phyloP scores from a whole-genome alignment of 1,139 yeast genomes.

The Magnusiomyces sp. region DNA sequence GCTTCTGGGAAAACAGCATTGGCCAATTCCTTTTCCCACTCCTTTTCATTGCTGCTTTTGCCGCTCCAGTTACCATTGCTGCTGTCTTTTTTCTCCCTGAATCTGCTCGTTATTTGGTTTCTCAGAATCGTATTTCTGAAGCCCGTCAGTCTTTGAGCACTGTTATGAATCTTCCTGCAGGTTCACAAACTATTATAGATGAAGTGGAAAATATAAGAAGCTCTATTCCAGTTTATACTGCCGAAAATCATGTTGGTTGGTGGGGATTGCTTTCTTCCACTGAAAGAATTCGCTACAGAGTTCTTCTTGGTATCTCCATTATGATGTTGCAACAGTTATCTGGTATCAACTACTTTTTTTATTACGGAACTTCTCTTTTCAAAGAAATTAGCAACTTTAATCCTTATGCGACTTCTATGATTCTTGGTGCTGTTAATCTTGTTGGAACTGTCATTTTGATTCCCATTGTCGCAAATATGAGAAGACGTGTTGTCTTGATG shows the following conservation, averaged over 20 bases:
- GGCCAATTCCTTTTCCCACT: conserved; percentile 61
- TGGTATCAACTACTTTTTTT: conserved; percentile 76
- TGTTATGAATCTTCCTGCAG: conserved; percentile 52
- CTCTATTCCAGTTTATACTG: conserved; percentile 53
- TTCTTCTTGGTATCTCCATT: conserved; percentile 53
- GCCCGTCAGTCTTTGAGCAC: conserved; percentile 56
- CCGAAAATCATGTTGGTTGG: conserved; percentile 66
- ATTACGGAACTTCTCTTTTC: conserved; percentile 73
- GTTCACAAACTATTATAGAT: conserved; percentile 51
- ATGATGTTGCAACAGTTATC: conserved; percentile 71
- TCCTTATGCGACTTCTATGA: conserved; percentile 67
- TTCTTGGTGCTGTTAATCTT: conserved; percentile 72
- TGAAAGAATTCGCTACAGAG: conserved; percentile 59
- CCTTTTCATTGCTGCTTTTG: conserved; percentile 37
- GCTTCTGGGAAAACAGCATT: conserved; percentile 37
- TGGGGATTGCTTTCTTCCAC: conserved; percentile 54
- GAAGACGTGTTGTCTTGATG: conserved; percentile 60
- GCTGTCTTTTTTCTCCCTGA: conserved; percentile 44
- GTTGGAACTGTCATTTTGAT: conserved; percentile 63
- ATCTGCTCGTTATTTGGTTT: conserved; percentile 65
- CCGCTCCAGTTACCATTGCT: conserved; percentile 32
- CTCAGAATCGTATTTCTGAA: conserved; percentile 44
- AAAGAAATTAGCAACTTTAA: conserved; percentile 55
- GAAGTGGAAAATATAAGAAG: conserved; percentile 51
- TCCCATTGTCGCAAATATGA: conserved; percentile 57